phyloP scores from a whole-genome alignment of 1,284 basidiomycete species.

The Puccinia horiana region DNA sequence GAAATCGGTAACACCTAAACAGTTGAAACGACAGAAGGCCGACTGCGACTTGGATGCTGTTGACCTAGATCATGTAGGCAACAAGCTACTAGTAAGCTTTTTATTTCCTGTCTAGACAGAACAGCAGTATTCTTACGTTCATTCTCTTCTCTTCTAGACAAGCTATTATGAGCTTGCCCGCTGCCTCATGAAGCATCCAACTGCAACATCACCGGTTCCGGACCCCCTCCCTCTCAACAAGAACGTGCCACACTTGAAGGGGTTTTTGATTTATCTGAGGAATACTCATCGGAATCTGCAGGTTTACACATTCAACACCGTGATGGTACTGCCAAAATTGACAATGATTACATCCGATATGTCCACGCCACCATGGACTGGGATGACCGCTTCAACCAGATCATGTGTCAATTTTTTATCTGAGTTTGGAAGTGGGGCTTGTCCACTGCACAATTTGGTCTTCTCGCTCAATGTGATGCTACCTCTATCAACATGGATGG shows the following conservation, averaged over 20 bases:
- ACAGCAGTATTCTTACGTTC: not conserved
- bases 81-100: not conserved
- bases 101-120: not conserved
- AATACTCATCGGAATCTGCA: slow-evolving; percentile 10
- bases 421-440: slow-evolving; percentile 47
- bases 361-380: slow-evolving; percentile 41
- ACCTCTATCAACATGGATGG: slow-evolving; percentile 2
- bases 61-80: not conserved
- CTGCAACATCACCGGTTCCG: slow-evolving; percentile 22
- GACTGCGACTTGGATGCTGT: not conserved
- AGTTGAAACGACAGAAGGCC: not conserved
- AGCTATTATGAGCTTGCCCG: slow-evolving; percentile 23
- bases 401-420: slow-evolving; percentile 42
- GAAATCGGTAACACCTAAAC: slow-evolving; percentile 2
- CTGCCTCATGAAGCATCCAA: slow-evolving; percentile 28
- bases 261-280: not conserved
- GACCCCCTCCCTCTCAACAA: not conserved
- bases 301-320: slow-evolving; percentile 2
- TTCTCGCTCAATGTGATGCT: slow-evolving; percentile 10
- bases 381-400: slow-evolving; percentile 40
- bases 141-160: not conserved
- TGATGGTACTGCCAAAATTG: slow-evolving; percentile 36
- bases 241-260: slow-evolving; percentile 22
- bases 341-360: slow-evolving; percentile 26
- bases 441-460: not conserved